A percentile compares a stretch with the other conserved stretches of the same genome.
Conservation (phyloP, 805 yeast genomes). For the Nakazawaea siamensis region DNA sequence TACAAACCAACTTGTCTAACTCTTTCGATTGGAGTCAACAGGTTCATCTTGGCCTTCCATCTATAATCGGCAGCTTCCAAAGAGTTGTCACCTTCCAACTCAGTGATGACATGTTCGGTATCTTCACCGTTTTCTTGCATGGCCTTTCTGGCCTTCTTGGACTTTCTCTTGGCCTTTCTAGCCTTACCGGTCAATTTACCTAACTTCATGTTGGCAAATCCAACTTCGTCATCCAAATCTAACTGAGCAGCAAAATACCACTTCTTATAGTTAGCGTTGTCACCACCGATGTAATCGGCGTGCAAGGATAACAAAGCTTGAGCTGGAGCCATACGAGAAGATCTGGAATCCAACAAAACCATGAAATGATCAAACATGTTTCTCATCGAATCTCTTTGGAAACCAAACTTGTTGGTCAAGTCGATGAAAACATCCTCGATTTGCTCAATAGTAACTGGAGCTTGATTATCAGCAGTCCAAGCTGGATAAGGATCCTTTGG, state of each 20-base stretch:
- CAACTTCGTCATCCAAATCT: conserved; percentile 78
- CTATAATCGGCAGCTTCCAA: conserved; percentile 75
- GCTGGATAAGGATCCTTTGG: conserved; percentile 97
- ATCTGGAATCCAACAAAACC: conserved; percentile 75
- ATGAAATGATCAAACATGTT: conserved; percentile 83
- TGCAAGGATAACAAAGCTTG: conserved; percentile 78
- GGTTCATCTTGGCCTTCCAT: conserved; percentile 79
- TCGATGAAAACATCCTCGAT: conserved; percentile 83
- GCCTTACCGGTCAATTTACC: conserved; percentile 75
- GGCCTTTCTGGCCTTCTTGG: conserved; percentile 67
- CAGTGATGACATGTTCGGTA: conserved; percentile 49
- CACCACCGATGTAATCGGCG: conserved; percentile 87
- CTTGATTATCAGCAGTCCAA: conserved; percentile 95
- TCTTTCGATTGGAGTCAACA: conserved; percentile 64
- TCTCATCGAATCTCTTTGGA: conserved; percentile 91
- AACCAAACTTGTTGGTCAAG: conserved; percentile 75
- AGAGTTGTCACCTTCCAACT: conserved; percentile 78
- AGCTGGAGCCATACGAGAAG: conserved; percentile 85
- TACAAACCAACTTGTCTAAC: conserved; percentile 74
- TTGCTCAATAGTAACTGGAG: conserved; percentile 77
- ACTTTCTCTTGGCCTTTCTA: conserved; percentile 72
- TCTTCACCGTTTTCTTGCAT: conserved; percentile 58
- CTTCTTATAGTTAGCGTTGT: conserved; percentile 73
- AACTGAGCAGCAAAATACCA: conserved; percentile 88
- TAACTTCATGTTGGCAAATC: conserved; percentile 72